Evolutionary conservation across 306 rosid species (phyloP), one percentile per base, ranked within the genome.

Genomic region (Sicyos edulis): DNA sequence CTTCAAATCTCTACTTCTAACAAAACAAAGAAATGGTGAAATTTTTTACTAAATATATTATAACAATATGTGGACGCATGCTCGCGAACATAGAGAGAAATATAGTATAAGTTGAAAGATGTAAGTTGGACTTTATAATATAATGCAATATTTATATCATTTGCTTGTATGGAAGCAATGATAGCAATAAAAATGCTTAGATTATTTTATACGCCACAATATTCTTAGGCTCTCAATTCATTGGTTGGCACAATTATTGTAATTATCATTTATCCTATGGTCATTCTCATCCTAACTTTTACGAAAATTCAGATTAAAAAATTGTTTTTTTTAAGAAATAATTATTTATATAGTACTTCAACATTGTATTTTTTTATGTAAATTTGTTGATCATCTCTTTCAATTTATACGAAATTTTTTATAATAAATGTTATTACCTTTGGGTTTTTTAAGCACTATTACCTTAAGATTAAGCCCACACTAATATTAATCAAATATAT

Each of bases 191-290:
- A 64, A 40, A 64, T 37, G 21, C 29, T 17, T 40, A 2, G 29
- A 64, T 64, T 64, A 40, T 37, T 64, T 40, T 64, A 40, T 40
- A 40, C 70, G 52, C 70, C 29, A 64, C 52, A 64, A 64, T 10
- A 17, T 37, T 64, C 16, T 29, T 64, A 64, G 40, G 52, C 29
- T 64, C 70, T 17, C 70, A 37, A 17, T 40, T 64, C 70, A 64
- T 64, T 64, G 70, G 70, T 64, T 64, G 70, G 70, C 52, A 40
- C 70, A n/a, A 40, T 63, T 63, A 63, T 63, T 63, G 37, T 63
- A 63, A 63, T 37, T n/a, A 63, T 60, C 14, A 60, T 60, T 13
- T 14, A 13, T 3, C 20, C 40, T 60, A 5, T 60, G 20, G 14
- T 45, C 2, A 6, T 59, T 3, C 3, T 47, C 15, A 32, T 29